phyloP scores from a whole-genome alignment of 2,329 filamentous ascomycete species.

The Aspergillus calidoustus region DNA sequence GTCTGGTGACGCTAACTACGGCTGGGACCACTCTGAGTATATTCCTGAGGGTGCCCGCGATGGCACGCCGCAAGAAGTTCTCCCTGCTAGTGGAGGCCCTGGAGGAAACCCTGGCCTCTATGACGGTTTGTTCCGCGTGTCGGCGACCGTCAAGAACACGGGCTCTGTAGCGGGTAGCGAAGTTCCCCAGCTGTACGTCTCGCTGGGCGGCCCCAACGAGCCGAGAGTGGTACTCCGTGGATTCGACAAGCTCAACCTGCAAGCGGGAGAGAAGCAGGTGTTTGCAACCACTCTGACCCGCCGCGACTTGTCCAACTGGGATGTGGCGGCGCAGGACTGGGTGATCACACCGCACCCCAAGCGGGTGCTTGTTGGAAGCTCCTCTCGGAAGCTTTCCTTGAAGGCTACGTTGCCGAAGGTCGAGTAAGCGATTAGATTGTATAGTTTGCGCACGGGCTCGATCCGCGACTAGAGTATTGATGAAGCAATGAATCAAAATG shows the following conservation, averaged over 20 bases:
- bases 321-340: constrained; percentile 81
- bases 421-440: constrained; percentile 20
- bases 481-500: not conserved
- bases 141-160: constrained; percentile 57
- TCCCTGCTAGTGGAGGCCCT: constrained; percentile 61
- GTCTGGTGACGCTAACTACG: constrained; percentile 60
- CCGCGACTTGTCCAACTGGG: constrained; percentile 88
- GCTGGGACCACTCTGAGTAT: constrained; percentile 52
- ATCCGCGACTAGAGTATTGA: not conserved
- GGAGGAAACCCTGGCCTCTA: constrained; percentile 64
- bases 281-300: constrained; percentile 74
- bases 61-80: constrained; percentile 59
- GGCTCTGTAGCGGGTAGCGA: constrained; percentile 55
- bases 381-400: constrained; percentile 61
- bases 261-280: constrained; percentile 67
- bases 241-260: constrained; percentile 77
- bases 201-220: constrained; percentile 77
- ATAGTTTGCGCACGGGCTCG: not conserved
- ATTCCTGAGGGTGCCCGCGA: constrained; percentile 57
- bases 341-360: constrained; percentile 63
- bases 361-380: constrained; percentile 64
- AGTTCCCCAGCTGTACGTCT: constrained; percentile 69
- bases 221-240: constrained; percentile 70
- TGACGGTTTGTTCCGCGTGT: constrained; percentile 54
- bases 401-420: constrained; percentile 40